A percentile compares a stretch with the other conserved stretches of the same genome.
phyloP scores from a whole-genome alignment of 495 filamentous ascomycete species.

The Penicillium pancosmium region DNA sequence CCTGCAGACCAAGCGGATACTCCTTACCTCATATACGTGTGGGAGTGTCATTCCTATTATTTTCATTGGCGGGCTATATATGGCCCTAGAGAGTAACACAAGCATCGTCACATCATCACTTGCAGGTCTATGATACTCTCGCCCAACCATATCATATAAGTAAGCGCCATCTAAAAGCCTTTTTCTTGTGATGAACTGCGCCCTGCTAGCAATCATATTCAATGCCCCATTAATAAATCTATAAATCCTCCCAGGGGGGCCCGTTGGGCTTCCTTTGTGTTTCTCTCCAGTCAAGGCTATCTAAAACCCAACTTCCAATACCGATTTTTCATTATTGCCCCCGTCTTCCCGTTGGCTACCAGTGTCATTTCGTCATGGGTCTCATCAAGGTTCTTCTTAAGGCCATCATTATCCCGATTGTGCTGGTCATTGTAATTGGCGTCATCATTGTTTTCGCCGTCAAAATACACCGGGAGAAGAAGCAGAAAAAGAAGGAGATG shows the following conservation, averaged over 20 bases:
- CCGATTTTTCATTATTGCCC: background rate
- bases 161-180: background rate
- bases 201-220: background rate
- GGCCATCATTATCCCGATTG: constrained; percentile 16
- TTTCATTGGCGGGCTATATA: constrained; percentile 4
- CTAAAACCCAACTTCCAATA: background rate
- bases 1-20: background rate
- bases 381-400: constrained; percentile 14
- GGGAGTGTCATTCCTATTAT: too few species aligned
- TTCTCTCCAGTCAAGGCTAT: background rate
- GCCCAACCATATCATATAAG: background rate
- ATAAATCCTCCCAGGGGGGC: background rate
- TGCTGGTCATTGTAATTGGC: constrained; percentile 10
- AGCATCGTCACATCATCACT: background rate
- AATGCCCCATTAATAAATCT: background rate
- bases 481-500: constrained; percentile 9
- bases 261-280: background rate
- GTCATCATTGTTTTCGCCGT: constrained; percentile 1
- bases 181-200: background rate
- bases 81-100: background rate
- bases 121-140: background rate
- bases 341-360: background rate
- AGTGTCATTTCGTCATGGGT: constrained; percentile 7
- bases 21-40: background rate
- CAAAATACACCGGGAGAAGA: constrained; percentile 15